Evolutionary conservation across 352 stramenopile species (phyloP).

Genomic region (Phytophthora hibernalis): DNA sequence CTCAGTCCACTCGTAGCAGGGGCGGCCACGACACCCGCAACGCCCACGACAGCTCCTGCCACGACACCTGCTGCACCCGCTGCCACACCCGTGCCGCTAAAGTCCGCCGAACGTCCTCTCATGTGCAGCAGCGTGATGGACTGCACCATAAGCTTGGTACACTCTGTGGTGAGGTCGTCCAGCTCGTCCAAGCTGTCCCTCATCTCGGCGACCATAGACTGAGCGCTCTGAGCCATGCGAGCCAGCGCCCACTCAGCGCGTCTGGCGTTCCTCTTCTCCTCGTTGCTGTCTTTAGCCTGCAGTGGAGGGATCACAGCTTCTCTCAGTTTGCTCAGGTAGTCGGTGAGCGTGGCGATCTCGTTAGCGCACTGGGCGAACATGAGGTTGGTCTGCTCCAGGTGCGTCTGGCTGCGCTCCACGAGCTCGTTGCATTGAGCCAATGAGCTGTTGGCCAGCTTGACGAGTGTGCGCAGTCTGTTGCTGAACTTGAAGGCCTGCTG

Average conservation of each 20-base stretch:
- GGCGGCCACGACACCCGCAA: constrained; percentile 76
- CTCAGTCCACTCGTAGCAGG: constrained; percentile 84
- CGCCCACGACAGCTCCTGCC: constrained; percentile 80
- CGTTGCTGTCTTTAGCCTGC: constrained; percentile 67
- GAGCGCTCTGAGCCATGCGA: constrained; percentile 73
- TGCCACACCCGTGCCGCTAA: constrained; percentile 86
- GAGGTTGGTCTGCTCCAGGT: constrained; percentile 81
- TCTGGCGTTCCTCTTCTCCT: constrained; percentile 73
- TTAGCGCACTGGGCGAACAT: constrained; percentile 86
- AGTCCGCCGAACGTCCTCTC: constrained; percentile 78
- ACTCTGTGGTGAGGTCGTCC: constrained; percentile 82
- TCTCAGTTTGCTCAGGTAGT: constrained; percentile 83
- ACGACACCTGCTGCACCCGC: constrained; percentile 81
- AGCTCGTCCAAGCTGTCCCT: constrained; percentile 79
- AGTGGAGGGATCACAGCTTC: constrained; percentile 63
- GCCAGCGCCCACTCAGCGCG: constrained; percentile 80
- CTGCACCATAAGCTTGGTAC: constrained; percentile 88
- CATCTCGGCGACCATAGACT: constrained; percentile 76
- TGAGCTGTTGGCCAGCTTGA: constrained; percentile 75
- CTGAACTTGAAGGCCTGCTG: constrained; percentile 88
- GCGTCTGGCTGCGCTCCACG: constrained; percentile 70
- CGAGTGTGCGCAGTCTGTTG: constrained; percentile 66
- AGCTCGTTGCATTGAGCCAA: constrained; percentile 73
- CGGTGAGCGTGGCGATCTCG: constrained; percentile 74
- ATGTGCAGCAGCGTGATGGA: constrained; percentile 88